Percentiles rank a stretch among this genome's conserved stretches.
These are phyloP conservation scores for Fusarium nurragi DNA, from an alignment of 2,329 filamentous ascomycete genomes.

Conservation along the genomic window DNA sequence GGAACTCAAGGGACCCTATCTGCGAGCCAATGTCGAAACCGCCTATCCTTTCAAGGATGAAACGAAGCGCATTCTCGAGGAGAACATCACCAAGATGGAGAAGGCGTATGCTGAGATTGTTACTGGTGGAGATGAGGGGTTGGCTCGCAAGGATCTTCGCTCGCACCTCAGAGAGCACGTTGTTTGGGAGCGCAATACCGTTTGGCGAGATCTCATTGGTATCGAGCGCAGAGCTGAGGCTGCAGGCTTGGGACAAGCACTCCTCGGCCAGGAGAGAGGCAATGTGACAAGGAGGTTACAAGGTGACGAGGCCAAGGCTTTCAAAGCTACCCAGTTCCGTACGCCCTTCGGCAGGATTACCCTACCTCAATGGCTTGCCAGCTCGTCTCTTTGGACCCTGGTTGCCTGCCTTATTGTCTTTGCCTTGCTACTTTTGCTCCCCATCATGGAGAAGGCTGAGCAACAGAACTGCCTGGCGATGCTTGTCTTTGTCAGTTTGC, in stretches of 20 bases:
- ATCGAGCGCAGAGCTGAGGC: slow-evolving; percentile 96
- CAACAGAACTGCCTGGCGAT: slow-evolving; percentile 97
- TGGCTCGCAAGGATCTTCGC: slow-evolving; percentile 85
- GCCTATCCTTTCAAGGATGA: slow-evolving; percentile 83
- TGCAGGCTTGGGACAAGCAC: slow-evolving; percentile 85
- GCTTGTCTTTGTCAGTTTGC: slow-evolving; percentile 88
- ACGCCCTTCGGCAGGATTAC: slow-evolving; percentile 83
- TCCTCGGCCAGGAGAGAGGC: slow-evolving; percentile 79
- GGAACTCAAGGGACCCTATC: slow-evolving; percentile 79
- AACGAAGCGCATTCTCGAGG: slow-evolving; percentile 76
- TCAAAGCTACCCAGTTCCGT: slow-evolving; percentile 71
- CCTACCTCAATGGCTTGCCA: slow-evolving; percentile 85
- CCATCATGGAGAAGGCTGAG: slow-evolving; percentile 86
- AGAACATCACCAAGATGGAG: slow-evolving; percentile 79
- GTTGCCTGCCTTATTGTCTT: slow-evolving; percentile 78
- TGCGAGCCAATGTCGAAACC: slow-evolving; percentile 76
- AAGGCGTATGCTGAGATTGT: slow-evolving; percentile 82
- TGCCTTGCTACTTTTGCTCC: slow-evolving; percentile 74
- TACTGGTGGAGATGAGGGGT: slow-evolving; percentile 78
- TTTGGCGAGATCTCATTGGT: slow-evolving; percentile 98
- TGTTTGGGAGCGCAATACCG: slow-evolving; percentile 98
- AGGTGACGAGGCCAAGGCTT: slow-evolving; percentile 78
- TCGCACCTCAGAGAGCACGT: slow-evolving; percentile 95
- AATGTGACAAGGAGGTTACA: slow-evolving; percentile 76
- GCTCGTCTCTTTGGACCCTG: slow-evolving; percentile 81